phyloP scores from a whole-genome alignment of 1,139 yeast species.

The Dujonia santamariae region DNA sequence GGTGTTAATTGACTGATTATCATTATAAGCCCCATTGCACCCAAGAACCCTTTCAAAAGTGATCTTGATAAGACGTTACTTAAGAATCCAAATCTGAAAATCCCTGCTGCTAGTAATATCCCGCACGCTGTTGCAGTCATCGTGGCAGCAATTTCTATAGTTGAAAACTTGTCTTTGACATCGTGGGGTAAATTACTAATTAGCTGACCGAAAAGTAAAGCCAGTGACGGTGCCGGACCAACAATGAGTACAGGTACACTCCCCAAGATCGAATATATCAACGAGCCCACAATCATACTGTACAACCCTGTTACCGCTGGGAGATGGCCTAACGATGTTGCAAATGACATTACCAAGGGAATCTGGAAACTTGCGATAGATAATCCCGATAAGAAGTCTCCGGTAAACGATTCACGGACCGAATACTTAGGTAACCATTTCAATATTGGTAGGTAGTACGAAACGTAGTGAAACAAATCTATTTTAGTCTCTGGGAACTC shows the following conservation, averaged over 20 bases:
- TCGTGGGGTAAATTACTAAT: slow-evolving; percentile 19
- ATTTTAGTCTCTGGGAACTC: slow-evolving; percentile 11
- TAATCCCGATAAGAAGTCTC: slow-evolving; percentile 32
- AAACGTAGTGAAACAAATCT: slow-evolving; percentile 24
- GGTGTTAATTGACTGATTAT: slow-evolving; percentile 27
- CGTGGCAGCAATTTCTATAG: slow-evolving; percentile 18
- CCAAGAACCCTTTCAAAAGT: slow-evolving; percentile 31
- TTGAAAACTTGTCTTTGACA: not conserved
- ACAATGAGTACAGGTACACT: slow-evolving; percentile 33
- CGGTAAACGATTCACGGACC: slow-evolving; percentile 14
- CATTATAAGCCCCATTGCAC: slow-evolving; percentile 37
- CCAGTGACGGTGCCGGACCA: slow-evolving; percentile 34
- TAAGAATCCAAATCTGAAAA: slow-evolving; percentile 28
- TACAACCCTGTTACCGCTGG: slow-evolving; percentile 32
- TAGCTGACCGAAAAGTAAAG: slow-evolving; percentile 29
- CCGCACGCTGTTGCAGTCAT: slow-evolving; percentile 24
- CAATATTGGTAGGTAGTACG: slow-evolving; percentile 32
- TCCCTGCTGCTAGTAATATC: slow-evolving; percentile 25
- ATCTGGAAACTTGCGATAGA: slow-evolving; percentile 34
- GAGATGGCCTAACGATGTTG: slow-evolving; percentile 30
- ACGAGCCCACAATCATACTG: slow-evolving; percentile 26
- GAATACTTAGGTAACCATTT: slow-evolving; percentile 30
- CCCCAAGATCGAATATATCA: slow-evolving; percentile 28
- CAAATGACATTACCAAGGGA: slow-evolving; percentile 34
- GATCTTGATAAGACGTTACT: slow-evolving; percentile 32